A percentile compares a stretch with the other conserved stretches of the same genome.
Conservation (phyloP, 495 filamentous ascomycete genomes). For the Hypoxylon subgilvum region DNA sequence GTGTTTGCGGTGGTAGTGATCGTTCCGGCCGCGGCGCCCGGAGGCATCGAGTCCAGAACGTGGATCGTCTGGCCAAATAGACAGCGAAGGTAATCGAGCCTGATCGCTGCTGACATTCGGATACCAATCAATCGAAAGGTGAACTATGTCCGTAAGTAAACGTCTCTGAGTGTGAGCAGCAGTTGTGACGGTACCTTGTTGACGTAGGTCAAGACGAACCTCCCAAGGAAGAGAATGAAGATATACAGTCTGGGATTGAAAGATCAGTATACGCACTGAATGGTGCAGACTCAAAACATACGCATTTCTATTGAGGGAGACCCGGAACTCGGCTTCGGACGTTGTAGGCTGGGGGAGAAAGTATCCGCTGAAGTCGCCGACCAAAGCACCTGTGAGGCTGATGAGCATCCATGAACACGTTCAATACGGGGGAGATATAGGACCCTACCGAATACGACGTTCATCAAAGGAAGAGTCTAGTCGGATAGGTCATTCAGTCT, state of each 20-base stretch:
- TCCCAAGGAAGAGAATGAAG: conserved; percentile 51
- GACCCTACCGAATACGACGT: conserved; percentile 39
- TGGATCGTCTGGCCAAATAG: conserved; percentile 63
- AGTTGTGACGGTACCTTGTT: conserved; percentile 46
- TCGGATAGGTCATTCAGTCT: conserved; percentile 3
- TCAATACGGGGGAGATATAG: not conserved
- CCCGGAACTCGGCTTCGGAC: conserved; percentile 33
- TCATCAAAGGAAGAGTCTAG: conserved; percentile 39
- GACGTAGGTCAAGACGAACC: conserved; percentile 53
- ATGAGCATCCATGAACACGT: conserved; percentile 20
- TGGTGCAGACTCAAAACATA: conserved; percentile 1
- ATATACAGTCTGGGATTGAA: conserved; percentile 33
- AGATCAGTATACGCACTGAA: conserved; percentile 5
- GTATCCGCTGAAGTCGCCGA: conserved; percentile 42
- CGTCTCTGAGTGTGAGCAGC: not conserved
- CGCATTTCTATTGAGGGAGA: conserved; percentile 36
- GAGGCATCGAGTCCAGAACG: conserved; percentile 63
- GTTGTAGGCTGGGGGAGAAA: conserved; percentile 30
- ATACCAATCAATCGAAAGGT: conserved; percentile 57
- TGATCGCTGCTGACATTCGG: conserved; percentile 58
- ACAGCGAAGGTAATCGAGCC: conserved; percentile 58
- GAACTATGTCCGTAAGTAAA: conserved; percentile 40
- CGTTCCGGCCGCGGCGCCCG: conserved; percentile 59
- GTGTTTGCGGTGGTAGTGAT: conserved; percentile 66
- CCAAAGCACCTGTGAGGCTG: conserved; percentile 28